Percentiles rank a stretch among this genome's conserved stretches.
Conservation (phyloP, 768 basidiomycete species). For the Boletus pseudopeckii region DNA sequence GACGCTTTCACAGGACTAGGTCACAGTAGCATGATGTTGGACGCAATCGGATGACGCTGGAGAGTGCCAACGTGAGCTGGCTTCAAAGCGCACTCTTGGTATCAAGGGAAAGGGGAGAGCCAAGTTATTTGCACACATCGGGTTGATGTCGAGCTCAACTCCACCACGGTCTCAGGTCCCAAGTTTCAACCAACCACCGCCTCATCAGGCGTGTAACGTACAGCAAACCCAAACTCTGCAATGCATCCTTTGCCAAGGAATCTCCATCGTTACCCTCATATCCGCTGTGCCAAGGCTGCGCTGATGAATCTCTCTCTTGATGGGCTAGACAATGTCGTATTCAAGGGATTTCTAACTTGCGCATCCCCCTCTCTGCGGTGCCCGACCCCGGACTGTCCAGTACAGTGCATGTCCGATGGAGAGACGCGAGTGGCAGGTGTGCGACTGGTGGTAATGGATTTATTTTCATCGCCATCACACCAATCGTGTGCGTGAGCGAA, state of each 20-base stretch:
- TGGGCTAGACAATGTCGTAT: neutral
- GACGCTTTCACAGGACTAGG: neutral
- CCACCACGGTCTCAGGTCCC: no score
- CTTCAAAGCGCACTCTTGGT: no score
- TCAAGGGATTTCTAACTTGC: neutral
- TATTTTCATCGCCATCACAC: neutral
- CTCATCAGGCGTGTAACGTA: neutral
- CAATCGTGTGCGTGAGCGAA: neutral
- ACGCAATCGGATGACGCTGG: no score
- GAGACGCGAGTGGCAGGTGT: neutral
- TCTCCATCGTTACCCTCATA: neutral
- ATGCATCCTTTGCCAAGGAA: neutral
- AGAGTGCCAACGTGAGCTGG: no score
- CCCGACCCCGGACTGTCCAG: neutral
- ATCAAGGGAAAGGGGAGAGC: no score
- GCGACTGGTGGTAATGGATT: neutral
- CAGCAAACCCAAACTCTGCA: neutral
- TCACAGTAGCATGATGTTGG: neutral
- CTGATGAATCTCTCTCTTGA: neutral
- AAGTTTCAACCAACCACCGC: neutral
- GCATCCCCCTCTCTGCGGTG: neutral
- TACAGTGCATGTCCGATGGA: neutral
- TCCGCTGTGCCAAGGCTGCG: slow-evolving; percentile 8
- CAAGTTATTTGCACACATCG: neutral
- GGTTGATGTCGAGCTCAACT: no score